These are phyloP conservation scores for Curvularia spicifera DNA, from an alignment of 2,329 filamentous ascomycete species.

Conservation along the genomic window DNA sequence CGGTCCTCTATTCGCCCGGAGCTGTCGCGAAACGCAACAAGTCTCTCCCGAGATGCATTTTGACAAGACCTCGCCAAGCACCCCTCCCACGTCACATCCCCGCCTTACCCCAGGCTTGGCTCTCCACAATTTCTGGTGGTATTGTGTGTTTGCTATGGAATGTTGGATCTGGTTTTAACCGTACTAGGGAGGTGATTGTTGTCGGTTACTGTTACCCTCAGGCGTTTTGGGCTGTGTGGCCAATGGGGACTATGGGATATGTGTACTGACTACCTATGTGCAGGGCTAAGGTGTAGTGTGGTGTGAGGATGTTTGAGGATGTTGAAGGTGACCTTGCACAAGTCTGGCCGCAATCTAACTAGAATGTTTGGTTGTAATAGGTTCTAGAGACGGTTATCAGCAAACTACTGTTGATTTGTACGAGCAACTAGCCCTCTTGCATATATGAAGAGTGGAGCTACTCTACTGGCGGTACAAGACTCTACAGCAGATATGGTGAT, in stretches of 20 bases:
- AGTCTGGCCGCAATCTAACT: background rate
- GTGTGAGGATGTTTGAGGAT: background rate
- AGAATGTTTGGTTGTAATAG: background rate
- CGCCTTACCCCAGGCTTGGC: slow-evolving; percentile 4
- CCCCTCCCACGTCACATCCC: background rate
- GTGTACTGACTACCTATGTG: background rate
- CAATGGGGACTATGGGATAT: background rate
- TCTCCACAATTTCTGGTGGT: background rate
- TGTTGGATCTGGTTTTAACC: background rate
- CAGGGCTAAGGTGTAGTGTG: background rate
- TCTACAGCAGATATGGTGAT: background rate
- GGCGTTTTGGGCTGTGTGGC: background rate
- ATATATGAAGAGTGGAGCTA: background rate
- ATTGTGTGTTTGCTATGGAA: background rate
- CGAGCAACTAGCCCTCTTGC: too few relatives aligned
- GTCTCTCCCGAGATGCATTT: background rate
- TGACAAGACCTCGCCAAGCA: background rate
- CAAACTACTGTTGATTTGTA: background rate
- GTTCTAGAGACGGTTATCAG: background rate
- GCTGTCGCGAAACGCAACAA: background rate
- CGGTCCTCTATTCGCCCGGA: background rate
- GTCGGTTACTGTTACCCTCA: background rate
- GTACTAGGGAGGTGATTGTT: background rate
- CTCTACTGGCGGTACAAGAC: background rate
- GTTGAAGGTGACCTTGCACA: background rate